Percentiles rank a stretch among this genome's conserved stretches.
phyloP scores from a whole-genome alignment of 768 basidiomycete genomes.

The Mycena kentingensis region DNA sequence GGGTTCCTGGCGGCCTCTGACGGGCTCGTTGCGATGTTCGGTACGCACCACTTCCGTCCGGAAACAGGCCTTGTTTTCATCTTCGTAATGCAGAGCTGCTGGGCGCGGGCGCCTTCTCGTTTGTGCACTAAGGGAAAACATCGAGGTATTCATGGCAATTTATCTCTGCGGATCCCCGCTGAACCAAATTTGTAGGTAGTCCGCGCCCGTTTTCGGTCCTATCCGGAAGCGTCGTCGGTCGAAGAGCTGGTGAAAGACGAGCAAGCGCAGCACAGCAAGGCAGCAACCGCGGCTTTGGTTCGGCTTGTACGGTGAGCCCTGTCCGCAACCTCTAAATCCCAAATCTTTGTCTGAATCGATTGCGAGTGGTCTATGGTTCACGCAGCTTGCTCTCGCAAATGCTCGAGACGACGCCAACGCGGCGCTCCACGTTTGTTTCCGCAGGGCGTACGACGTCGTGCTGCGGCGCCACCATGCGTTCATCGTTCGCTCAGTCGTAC shows the following conservation, averaged over 20 bases:
- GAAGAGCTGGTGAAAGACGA: slow-evolving; percentile 63
- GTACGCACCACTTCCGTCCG: slow-evolving; percentile 37
- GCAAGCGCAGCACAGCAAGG: slow-evolving; percentile 39
- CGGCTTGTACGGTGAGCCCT: slow-evolving; percentile 61
- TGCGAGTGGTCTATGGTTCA: slow-evolving; percentile 73
- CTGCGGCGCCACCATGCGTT: slow-evolving; percentile 68
- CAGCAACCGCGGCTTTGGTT: slow-evolving; percentile 64
- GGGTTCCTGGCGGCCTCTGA: slow-evolving; percentile 88
- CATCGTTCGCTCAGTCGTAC: slow-evolving; percentile 63
- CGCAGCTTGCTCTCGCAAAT: slow-evolving; percentile 66
- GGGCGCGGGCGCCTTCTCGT: slow-evolving; percentile 69
- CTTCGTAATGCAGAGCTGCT: slow-evolving; percentile 53
- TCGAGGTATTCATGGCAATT: slow-evolving; percentile 43
- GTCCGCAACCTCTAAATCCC: slow-evolving; percentile 8
- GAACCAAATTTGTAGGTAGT: slow-evolving; percentile 53
- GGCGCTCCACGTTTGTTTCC: slow-evolving; percentile 70
- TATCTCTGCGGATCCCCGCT: not conserved
- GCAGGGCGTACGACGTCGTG: slow-evolving; percentile 67
- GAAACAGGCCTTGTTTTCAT: slow-evolving; percentile 4
- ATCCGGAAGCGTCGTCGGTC: slow-evolving; percentile 51
- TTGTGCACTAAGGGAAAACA: slow-evolving; percentile 74
- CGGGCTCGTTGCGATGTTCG: slow-evolving; percentile 76
- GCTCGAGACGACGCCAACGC: slow-evolving; percentile 55
- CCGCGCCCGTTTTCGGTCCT: slow-evolving; percentile 46
- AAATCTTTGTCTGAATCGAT: slow-evolving; percentile 5